phyloP scores from a whole-genome alignment of 1,139 yeast genomes.

The Kodamaea sp. region DNA sequence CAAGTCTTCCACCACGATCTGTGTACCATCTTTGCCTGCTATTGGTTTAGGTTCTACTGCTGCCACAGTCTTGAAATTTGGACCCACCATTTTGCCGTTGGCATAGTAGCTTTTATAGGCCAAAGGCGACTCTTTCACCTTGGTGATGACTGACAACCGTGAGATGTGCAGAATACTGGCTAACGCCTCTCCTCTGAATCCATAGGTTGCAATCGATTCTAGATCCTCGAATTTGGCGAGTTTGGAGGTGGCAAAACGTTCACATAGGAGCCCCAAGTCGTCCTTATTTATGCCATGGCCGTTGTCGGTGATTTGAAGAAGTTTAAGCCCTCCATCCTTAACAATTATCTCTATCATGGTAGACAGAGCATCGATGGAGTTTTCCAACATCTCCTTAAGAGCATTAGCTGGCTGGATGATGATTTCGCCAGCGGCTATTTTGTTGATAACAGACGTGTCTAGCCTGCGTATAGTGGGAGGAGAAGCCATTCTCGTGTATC shows the following conservation, averaged over 20 bases:
- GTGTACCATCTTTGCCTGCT: slow-evolving; percentile 91
- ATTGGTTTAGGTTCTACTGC: slow-evolving; percentile 56
- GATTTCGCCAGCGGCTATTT: slow-evolving; percentile 97
- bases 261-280: slow-evolving; percentile 52
- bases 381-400: slow-evolving; percentile 56
- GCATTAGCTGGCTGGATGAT: slow-evolving; percentile 90
- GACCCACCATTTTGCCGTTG: slow-evolving; percentile 58
- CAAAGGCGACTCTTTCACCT: slow-evolving; percentile 56
- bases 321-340: slow-evolving; percentile 55
- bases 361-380: slow-evolving; percentile 53
- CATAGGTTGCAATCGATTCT: slow-evolving; percentile 50
- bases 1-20: slow-evolving; percentile 80
- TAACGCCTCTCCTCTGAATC: slow-evolving; percentile 64
- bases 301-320: slow-evolving; percentile 55
- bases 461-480: slow-evolving; percentile 51
- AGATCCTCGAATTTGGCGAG: slow-evolving; percentile 51
- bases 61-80: slow-evolving; percentile 29
- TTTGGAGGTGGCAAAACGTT: slow-evolving; percentile 60
- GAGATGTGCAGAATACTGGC: slow-evolving; percentile 65
- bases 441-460: slow-evolving; percentile 72
- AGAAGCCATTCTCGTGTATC: too few species aligned
- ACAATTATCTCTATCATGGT: slow-evolving; percentile 51
- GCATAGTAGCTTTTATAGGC: slow-evolving; percentile 70
- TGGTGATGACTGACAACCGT: slow-evolving; percentile 76
- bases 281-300: slow-evolving; percentile 50